A percentile compares a stretch with the other conserved stretches of the same genome.
phyloP scores from a whole-genome alignment of 176 grass and related monocot species.

The Leersia perrieri region DNA sequence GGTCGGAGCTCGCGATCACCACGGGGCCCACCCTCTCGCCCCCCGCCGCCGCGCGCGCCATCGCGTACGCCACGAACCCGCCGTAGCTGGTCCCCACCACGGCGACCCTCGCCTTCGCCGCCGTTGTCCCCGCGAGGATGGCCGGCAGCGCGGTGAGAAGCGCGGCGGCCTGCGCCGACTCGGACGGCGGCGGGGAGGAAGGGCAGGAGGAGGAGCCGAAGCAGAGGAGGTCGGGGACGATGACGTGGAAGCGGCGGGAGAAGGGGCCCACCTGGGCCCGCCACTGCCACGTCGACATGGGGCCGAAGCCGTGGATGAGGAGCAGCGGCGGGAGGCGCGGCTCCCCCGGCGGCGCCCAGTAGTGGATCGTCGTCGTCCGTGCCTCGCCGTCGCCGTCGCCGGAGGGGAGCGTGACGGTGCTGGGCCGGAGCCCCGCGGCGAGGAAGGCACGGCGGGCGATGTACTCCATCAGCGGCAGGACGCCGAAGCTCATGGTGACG shows the following conservation, averaged over 20 bases:
- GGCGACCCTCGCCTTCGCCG: slow-evolving; percentile 19
- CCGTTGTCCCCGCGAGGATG: neutral
- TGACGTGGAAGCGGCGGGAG: slow-evolving; percentile 54
- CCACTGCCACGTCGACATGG: slow-evolving; percentile 81
- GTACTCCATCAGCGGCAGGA: slow-evolving; percentile 51
- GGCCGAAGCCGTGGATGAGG: slow-evolving; percentile 81
- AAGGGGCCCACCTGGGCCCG: slow-evolving; percentile 46
- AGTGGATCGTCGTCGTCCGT: slow-evolving; percentile 14
- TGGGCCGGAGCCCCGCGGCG: slow-evolving; percentile 58
- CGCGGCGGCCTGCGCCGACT: slow-evolving; percentile 56
- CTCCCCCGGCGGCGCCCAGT: slow-evolving; percentile 38
- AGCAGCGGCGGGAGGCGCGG: slow-evolving; percentile 48
- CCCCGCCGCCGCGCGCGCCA: slow-evolving; percentile 50
- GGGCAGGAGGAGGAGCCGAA: slow-evolving; percentile 59
- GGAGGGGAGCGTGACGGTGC: slow-evolving; percentile 41
- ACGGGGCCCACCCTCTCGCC: slow-evolving; percentile 43
- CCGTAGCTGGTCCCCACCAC: slow-evolving; percentile 84
- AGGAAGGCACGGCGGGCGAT: slow-evolving; percentile 39
- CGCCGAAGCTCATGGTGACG: slow-evolving; percentile 42
- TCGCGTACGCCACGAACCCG: slow-evolving; percentile 72
- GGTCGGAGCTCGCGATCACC: slow-evolving; percentile 71
- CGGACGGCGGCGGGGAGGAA: slow-evolving; percentile 35
- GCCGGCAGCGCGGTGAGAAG: slow-evolving; percentile 53
- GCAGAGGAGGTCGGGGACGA: slow-evolving; percentile 80
- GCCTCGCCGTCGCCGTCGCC: slow-evolving; percentile 2